phyloP scores from a whole-genome alignment of 306 rosid species.

The Gillenia trifoliata region DNA sequence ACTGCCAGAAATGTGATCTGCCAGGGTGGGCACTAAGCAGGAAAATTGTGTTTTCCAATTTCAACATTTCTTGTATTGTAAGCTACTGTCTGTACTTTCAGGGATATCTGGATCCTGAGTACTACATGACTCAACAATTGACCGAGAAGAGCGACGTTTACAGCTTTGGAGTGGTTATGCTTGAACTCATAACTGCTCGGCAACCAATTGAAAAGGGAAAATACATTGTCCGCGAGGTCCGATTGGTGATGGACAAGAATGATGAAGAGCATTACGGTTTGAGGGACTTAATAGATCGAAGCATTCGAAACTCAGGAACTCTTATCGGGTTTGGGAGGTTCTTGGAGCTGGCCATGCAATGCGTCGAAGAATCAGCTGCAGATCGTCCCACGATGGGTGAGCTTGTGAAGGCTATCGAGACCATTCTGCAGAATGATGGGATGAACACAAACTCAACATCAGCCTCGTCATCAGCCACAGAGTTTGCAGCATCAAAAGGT shows the following conservation, averaged over 20 bases:
- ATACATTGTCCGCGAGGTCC: slow-evolving; percentile 73
- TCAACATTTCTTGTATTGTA: not conserved
- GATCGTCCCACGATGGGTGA: slow-evolving; percentile 94
- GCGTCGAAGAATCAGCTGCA: slow-evolving; percentile 75
- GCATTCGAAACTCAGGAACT: slow-evolving; percentile 42
- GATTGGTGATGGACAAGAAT: slow-evolving; percentile 34
- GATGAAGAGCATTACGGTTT: slow-evolving; percentile 65
- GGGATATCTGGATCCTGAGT: slow-evolving; percentile 97
- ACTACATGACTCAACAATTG: slow-evolving; percentile 87
- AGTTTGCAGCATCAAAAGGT: slow-evolving; percentile 48
- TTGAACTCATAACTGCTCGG: slow-evolving; percentile 71
- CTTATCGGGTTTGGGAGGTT: slow-evolving; percentile 62
- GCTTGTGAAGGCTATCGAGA: slow-evolving; percentile 66
- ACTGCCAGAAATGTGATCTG: not conserved
- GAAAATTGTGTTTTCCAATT: too few species aligned
- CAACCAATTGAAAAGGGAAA: slow-evolving; percentile 90
- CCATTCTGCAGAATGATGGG: slow-evolving; percentile 79
- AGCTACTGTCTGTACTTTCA: slow-evolving; percentile 19
- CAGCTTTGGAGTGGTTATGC: slow-evolving; percentile 90
- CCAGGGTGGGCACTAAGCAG: too few species aligned
- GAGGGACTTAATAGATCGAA: slow-evolving; percentile 57
- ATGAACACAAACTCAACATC: slow-evolving; percentile 77
- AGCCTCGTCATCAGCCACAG: slow-evolving; percentile 87
- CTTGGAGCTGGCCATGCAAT: slow-evolving; percentile 76
- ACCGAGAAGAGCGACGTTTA: slow-evolving; percentile 90